Evolutionary conservation across 2,329 filamentous ascomycete genomes (phyloP), one percentile per base, ranked within the genome.

Genomic region (Trichoderma sp.): DNA sequence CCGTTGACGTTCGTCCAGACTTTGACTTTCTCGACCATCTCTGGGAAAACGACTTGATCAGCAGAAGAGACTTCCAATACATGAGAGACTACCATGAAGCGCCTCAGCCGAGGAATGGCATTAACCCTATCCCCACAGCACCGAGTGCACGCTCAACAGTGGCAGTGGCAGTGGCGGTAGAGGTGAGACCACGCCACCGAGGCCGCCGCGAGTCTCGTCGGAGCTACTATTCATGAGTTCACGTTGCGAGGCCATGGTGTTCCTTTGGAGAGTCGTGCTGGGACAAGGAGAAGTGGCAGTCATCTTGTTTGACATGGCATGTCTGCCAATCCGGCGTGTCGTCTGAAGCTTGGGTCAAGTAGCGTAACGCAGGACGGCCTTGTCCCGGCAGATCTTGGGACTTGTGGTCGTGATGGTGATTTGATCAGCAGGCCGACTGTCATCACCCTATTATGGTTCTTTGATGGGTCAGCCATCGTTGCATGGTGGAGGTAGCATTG

Each of bases 1-100:
- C 52, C 0, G 30, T 67, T 0, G 19, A 76, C 4, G 74, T 74
- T 57, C 73, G 78, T 1, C 78, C 75, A 3, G 82, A 84, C 63
- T 79, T 77, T 54, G 68, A 66, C 34, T 69, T 83, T 26, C 67
- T 82, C 17, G 66, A 77, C 7, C 78, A 83, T 68, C 47, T 82
- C 58, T 39, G 68, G 17, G 17, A 67, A 0, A 54, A 72, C 1
- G 51, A 68, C 0, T 44, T 78, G 24, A 74, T 83, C 21, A 52
- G 62, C 3, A 48, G 70, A 0, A 64, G 69, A 0, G 64, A 61
- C 26, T 78, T 72, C 47, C 65, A 68, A 47, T n/a, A 10, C 28
- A 41, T 43, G 5, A 66, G 17, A 41, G 28, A 64, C 10, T 64
- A 51, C 15, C 61, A 66, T 19, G 65, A 64, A 55, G 65, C 54